Percentiles rank a stretch among this genome's conserved stretches.
Evolutionary conservation across 1,139 yeast species (phyloP).

Genomic region (Meyerozyma elateridarum): DNA sequence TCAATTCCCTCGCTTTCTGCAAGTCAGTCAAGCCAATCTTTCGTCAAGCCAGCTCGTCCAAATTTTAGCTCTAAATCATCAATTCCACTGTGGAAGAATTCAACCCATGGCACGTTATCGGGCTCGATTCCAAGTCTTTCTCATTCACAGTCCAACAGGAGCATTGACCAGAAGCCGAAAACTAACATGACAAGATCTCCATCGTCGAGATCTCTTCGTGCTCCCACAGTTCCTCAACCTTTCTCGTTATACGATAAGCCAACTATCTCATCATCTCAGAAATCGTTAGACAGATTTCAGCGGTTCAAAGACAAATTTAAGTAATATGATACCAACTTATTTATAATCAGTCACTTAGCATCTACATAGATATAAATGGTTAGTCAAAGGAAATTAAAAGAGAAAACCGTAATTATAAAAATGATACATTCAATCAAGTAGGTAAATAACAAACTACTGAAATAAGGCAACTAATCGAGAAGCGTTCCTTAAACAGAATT

Average conservation of each 20-base stretch:
- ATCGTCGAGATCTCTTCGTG: slow-evolving; percentile 7
- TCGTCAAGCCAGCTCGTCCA: slow-evolving; percentile 2
- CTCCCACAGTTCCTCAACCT: slow-evolving; percentile 17
- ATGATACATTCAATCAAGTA: too few relatives aligned
- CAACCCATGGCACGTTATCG: background rate
- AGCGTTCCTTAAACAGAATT: too few relatives aligned
- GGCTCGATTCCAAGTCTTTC: slow-evolving; percentile 3
- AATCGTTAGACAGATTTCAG: slow-evolving; percentile 26
- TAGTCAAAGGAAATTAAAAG: too few relatives aligned
- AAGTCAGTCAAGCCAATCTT: too few relatives aligned
- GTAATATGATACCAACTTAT: too few relatives aligned
- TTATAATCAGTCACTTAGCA: too few relatives aligned
- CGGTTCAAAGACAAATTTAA: slow-evolving; percentile 27
- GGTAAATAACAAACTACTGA: too few relatives aligned
- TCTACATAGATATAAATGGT: too few relatives aligned
- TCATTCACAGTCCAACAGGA: slow-evolving; percentile 1
- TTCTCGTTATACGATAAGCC: slow-evolving; percentile 35
- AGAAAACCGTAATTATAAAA: too few relatives aligned
- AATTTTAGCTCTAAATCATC: too few relatives aligned
- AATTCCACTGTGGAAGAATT: background rate
- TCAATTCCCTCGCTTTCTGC: slow-evolving; percentile 13
- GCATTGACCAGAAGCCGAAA: background rate
- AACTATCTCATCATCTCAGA: slow-evolving; percentile 44
- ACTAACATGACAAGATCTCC: slow-evolving; percentile 8
- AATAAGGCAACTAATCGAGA: too few relatives aligned